Evolutionary conservation across 2,329 filamentous ascomycete species (phyloP), one percentile per base, ranked within the genome.

Genomic region (Rhinocladiella mackenziei): DNA sequence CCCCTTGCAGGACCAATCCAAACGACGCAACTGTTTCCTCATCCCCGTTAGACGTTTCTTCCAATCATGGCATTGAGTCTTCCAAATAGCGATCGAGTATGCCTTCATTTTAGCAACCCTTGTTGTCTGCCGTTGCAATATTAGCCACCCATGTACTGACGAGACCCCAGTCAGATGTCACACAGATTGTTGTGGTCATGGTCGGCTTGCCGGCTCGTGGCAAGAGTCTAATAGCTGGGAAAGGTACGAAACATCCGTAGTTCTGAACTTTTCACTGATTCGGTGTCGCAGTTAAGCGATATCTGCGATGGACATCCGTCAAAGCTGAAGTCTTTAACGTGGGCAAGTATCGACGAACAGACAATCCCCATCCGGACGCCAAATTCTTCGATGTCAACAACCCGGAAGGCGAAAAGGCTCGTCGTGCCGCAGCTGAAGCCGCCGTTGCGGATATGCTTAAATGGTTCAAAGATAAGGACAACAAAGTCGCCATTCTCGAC

Each of bases 141-240:
- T n/a, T 43, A 15, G 15, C n/a, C 7, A 26, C 17, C 30, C 49
- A 43, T 7, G 22, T 39, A 25, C 50, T 53, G 32, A 50, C 45
- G 26, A 23, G 14, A 25, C 30, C 31, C 19, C 17, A 53, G 50
- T 43, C 42, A 28, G 91, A 97, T 74, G 89, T 96, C 68, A 91
- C 87, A 50, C 87, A 86, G 66, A 94, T 98, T 72, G 97, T 91
- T 67, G 89, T 98, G 54, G 89, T 98, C 60, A 97, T 98, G 92
- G 92, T 98, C 49, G 92, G 92, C 56, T 76, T 98, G 63, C 92
- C 92, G 43, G 92, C 92, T 50, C 78, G 92, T 58, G 92, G 92
- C 62, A 98, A 98, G 77, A 95, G 88, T 72, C 81, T 95, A 66
- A 97, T 98, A 64, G 91, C 92, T 57, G 89, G 94, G 62, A 96